Conservation (phyloP, 139 green algal genomes). For the Coccomyxa sp. region DNA sequence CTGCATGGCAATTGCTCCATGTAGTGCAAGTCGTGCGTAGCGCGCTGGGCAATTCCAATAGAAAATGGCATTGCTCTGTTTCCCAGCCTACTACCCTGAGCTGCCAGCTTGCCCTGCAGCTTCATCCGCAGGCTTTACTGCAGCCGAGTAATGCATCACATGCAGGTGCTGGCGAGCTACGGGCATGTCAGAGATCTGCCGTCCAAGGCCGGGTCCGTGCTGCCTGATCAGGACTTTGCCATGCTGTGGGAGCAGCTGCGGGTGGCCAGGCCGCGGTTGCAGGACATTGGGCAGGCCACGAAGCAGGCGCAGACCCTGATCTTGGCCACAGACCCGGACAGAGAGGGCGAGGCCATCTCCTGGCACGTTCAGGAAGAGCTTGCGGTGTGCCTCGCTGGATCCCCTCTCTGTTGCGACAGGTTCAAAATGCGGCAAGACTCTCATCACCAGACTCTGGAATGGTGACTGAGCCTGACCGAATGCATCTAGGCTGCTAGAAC, state of each 20-base stretch:
- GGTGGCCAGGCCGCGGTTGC: constrained; percentile 1
- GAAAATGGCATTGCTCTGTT: background rate
- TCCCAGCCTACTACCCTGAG: too few species aligned
- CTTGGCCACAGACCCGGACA: constrained; percentile 93
- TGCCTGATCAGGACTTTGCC: constrained; percentile 43
- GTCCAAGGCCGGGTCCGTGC: constrained; percentile 53
- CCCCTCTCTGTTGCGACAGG: too few species aligned
- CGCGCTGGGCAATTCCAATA: too few species aligned
- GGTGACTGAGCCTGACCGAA: too few species aligned
- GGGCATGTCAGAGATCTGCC: constrained; percentile 89
- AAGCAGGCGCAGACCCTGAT: constrained; percentile 43
- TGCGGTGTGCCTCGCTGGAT: constrained; percentile 21
- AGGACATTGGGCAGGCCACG: background rate
- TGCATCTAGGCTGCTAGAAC: too few species aligned
- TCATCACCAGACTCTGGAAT: too few species aligned
- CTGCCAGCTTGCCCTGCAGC: too few species aligned
- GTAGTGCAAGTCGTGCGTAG: too few species aligned
- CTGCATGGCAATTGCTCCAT: background rate
- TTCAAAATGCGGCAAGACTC: too few species aligned
- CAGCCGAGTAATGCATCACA: too few species aligned
- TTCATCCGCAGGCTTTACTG: too few species aligned
- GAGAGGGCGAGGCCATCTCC: constrained; percentile 93
- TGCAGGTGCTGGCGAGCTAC: constrained; percentile 82
- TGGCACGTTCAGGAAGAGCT: constrained; percentile 91
- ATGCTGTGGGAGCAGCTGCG: constrained; percentile 31